A percentile compares a stretch with the other conserved stretches of the same genome.
Evolutionary conservation across 148 eudicot genomes (phyloP).

Genomic region (Amaranthus palmeri): DNA sequence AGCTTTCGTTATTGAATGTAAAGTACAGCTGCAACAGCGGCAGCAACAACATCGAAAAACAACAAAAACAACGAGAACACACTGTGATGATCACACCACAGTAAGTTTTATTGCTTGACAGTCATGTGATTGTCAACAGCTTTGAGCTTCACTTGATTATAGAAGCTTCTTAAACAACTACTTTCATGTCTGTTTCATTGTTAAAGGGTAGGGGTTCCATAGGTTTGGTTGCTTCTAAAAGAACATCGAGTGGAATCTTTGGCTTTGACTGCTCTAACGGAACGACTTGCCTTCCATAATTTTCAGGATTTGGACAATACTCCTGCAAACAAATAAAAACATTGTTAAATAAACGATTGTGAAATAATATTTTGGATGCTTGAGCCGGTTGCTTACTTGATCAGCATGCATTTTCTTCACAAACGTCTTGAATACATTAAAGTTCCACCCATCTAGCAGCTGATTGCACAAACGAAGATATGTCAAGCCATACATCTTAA

Average conservation of each 20-base stretch:
- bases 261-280: conserved; percentile 19
- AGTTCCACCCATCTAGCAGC: conserved; percentile 45
- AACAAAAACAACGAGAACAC: no score
- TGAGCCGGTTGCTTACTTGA: conserved; percentile 34
- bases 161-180: conserved; percentile 22
- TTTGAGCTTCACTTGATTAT: conserved; percentile 18
- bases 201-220: conserved; percentile 16
- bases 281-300: conserved; percentile 7
- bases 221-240: conserved; percentile 16
- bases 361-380: background rate
- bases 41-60: no score
- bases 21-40: no score
- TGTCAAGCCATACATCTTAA: conserved; percentile 60
- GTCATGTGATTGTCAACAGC: background rate
- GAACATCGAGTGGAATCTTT: conserved; percentile 14
- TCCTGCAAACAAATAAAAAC: no score
- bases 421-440: conserved; percentile 51
- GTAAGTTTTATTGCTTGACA: background rate
- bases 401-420: conserved; percentile 91
- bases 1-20: no score
- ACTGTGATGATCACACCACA: no score
- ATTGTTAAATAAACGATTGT: no score
- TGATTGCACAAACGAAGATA: conserved; percentile 71
- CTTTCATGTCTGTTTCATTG: conserved; percentile 42
- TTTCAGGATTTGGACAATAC: conserved; percentile 1